Evolutionary conservation across 306 rosid genomes (phyloP).

Genomic region (Castanea mollissima): DNA sequence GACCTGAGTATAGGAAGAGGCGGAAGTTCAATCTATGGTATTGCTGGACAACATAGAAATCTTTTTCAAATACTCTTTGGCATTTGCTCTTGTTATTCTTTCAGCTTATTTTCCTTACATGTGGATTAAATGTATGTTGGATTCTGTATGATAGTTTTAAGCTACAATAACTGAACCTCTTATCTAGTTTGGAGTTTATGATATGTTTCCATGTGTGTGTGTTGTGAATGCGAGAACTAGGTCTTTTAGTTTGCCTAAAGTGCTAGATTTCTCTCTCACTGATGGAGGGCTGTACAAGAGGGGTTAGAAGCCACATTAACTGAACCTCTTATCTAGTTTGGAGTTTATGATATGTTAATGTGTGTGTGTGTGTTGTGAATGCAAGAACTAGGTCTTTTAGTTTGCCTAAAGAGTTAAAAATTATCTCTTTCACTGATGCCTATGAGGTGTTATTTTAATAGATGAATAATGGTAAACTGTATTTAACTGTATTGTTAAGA

Average conservation of each 20-base stretch:
- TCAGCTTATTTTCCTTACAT: constrained; percentile 7
- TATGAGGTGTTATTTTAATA: not conserved
- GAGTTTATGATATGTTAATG: constrained; percentile 11
- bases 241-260: not conserved
- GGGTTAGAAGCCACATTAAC: not conserved
- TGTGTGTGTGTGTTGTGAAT: not conserved
- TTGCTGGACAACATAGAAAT: constrained; percentile 2
- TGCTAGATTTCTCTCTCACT: not conserved
- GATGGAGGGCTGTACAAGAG: not conserved
- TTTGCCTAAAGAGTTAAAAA: not conserved
- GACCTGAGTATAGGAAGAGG: constrained; percentile 78
- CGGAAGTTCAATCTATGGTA: constrained; percentile 55
- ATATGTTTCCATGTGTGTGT: not conserved
- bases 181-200: constrained; percentile 9
- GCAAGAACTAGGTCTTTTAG: not conserved
- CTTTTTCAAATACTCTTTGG: not conserved
- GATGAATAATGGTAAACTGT: not conserved
- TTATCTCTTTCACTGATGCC: not conserved
- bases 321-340: constrained; percentile 13
- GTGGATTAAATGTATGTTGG: not conserved
- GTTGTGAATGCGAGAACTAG: not conserved
- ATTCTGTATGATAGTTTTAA: constrained; percentile 4
- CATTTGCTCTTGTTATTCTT: constrained; percentile 9
- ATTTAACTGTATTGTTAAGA: not conserved
- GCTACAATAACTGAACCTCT: constrained; percentile 2